Conservation (phyloP, 1,284 basidiomycete genomes). For the Crepidotus sp. region DNA sequence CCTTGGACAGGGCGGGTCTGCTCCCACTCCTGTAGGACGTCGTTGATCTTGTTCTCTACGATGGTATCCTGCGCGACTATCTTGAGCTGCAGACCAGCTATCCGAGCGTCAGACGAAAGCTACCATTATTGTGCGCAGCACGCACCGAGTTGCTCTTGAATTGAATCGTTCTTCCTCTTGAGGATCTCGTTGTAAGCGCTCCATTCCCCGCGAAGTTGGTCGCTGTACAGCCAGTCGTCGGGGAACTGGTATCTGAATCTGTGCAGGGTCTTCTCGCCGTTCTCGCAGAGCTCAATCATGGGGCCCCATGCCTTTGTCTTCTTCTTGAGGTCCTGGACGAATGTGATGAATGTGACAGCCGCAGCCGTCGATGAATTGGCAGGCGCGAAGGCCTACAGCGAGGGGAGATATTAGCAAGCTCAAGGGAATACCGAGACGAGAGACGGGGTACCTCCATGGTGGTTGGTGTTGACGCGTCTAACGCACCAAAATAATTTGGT, state of each 20-base stretch:
- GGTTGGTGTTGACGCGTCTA: constrained; percentile 29
- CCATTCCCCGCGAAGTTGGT: constrained; percentile 97
- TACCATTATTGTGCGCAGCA: constrained; percentile 7
- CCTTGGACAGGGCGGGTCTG: constrained; percentile 93
- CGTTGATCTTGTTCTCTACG: constrained; percentile 87
- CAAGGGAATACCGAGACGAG: neutral
- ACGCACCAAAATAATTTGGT: constrained; percentile 12
- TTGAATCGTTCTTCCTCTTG: constrained; percentile 95
- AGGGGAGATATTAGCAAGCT: constrained; percentile 9
- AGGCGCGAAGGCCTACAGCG: constrained; percentile 46
- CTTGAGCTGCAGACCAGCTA: constrained; percentile 93
- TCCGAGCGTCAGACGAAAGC: constrained; percentile 1
- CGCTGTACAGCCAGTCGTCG: constrained; percentile 96
- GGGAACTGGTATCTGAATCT: constrained; percentile 96
- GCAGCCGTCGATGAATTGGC: constrained; percentile 85
- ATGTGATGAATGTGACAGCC: constrained; percentile 97
- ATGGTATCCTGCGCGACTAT: constrained; percentile 99
- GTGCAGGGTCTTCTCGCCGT: constrained; percentile 94
- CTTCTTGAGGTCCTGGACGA: constrained; percentile 96
- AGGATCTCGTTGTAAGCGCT: constrained; percentile 97
- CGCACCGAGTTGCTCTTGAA: constrained; percentile 91
- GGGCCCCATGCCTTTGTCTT: constrained; percentile 97
- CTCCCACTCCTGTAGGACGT: constrained; percentile 91
- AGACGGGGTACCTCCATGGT: constrained; percentile 25
- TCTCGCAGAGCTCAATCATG: constrained; percentile 89